These are phyloP conservation scores for Juncus effusus DNA, from an alignment of 176 grass and related monocot species.

Conservation along the genomic window DNA sequence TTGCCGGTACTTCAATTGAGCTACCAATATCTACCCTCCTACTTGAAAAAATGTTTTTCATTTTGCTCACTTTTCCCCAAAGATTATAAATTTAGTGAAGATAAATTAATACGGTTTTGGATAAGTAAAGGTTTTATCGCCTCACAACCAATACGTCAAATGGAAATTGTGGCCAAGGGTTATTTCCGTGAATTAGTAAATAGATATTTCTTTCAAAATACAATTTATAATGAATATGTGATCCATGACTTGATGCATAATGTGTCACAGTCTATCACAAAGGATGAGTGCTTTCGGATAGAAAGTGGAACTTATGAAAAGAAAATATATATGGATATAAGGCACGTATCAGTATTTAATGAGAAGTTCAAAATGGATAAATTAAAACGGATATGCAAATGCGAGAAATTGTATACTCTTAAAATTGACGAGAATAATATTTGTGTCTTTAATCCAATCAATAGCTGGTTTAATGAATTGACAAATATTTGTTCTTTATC, in stretches of 20 bases:
- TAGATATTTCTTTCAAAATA: constrained; percentile 39
- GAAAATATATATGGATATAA: not conserved
- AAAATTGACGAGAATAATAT: not conserved
- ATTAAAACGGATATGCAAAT: not conserved
- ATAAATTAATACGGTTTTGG: constrained; percentile 40
- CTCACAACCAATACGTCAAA: not conserved
- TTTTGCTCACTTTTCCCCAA: constrained; percentile 51
- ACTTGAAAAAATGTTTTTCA: constrained; percentile 46
- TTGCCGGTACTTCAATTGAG: constrained; percentile 43
- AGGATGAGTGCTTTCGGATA: constrained; percentile 38
- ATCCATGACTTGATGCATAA: constrained; percentile 56
- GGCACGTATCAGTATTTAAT: not conserved
- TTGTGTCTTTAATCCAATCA: not conserved
- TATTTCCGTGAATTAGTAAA: constrained; percentile 39
- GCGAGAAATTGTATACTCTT: constrained; percentile 15
- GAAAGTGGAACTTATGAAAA: constrained; percentile 27
- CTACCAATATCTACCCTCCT: constrained; percentile 35
- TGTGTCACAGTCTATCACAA: constrained; percentile 31
- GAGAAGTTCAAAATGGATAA: not conserved
- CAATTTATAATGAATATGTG: constrained; percentile 27
- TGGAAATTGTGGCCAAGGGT: constrained; percentile 25
- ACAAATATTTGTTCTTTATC: constrained; percentile 2
- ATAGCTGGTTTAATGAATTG: not conserved
- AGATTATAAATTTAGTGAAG: constrained; percentile 18
- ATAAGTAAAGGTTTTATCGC: constrained; percentile 35